Evolutionary conservation across 208 protist genomes (phyloP).

Genomic region (Leishmania tropica): DNA sequence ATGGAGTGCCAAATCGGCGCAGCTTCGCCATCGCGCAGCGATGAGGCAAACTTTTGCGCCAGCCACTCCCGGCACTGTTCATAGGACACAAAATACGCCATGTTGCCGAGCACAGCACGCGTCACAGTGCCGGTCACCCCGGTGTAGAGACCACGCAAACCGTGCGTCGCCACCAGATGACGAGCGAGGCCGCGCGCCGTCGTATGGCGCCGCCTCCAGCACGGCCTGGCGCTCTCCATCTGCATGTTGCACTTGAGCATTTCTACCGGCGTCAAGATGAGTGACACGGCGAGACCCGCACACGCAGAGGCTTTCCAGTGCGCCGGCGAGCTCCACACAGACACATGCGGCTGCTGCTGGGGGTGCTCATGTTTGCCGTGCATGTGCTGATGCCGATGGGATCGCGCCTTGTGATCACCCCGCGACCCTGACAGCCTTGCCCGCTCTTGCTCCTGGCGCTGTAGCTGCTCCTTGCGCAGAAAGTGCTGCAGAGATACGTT

Average conservation of each 20-base stretch:
- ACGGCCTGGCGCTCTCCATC: constrained; percentile 25
- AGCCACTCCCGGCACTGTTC: constrained; percentile 51
- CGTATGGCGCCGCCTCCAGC: constrained; percentile 19
- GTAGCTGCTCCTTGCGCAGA: constrained; percentile 7
- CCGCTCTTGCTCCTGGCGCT: constrained; percentile 1
- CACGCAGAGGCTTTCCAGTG: constrained; percentile 40
- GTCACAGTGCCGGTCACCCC: constrained; percentile 62
- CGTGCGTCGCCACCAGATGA: constrained; percentile 7
- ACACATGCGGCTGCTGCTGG: neutral
- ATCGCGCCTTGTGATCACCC: neutral
- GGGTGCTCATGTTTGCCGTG: neutral
- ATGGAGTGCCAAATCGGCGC: constrained; percentile 49
- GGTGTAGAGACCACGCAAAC: constrained; percentile 57
- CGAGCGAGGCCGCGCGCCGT: constrained; percentile 18
- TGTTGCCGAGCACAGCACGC: constrained; percentile 75
- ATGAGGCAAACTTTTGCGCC: constrained; percentile 18
- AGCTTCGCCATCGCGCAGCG: constrained; percentile 17
- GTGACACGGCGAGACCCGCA: constrained; percentile 57
- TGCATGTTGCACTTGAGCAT: constrained; percentile 77
- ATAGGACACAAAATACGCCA: constrained; percentile 81
- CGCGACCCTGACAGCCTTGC: neutral
- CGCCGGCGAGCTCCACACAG: constrained; percentile 27
- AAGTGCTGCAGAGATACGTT: constrained; percentile 28
- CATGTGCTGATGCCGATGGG: neutral
- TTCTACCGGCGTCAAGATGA: constrained; percentile 75